These are phyloP conservation scores for Asterophora parasitica DNA, from an alignment of 768 basidiomycete species.

Conservation along the genomic window DNA sequence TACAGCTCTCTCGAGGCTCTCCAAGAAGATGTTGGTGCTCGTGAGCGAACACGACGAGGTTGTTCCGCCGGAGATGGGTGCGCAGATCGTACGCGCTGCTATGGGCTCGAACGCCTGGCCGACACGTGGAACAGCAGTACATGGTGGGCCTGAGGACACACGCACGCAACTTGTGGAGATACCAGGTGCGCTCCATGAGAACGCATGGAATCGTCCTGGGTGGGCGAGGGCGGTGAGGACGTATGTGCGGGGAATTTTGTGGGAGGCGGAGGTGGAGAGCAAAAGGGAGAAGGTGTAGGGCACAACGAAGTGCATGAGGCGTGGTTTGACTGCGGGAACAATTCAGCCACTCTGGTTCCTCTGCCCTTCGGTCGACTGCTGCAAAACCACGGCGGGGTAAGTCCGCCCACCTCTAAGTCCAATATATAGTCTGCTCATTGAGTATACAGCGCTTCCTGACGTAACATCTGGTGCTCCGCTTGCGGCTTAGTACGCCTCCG, in stretches of 20 bases:
- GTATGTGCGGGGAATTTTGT: constrained; percentile 7
- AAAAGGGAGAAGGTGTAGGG: background rate
- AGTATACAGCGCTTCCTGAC: no score
- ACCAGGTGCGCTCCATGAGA: constrained; percentile 18
- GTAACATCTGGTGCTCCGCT: no score
- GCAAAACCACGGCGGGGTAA: no score
- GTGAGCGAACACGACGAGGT: constrained; percentile 43
- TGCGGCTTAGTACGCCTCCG: no score
- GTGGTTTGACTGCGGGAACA: no score
- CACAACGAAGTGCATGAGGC: no score
- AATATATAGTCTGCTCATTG: no score
- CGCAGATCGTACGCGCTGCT: constrained; percentile 16
- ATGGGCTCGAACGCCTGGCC: background rate
- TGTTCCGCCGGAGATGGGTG: constrained; percentile 36
- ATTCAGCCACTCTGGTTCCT: no score
- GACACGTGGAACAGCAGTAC: no score
- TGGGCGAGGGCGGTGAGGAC: constrained; percentile 15
- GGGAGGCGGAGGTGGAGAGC: background rate
- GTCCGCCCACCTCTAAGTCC: no score
- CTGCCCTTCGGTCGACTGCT: no score
- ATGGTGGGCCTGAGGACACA: no score
- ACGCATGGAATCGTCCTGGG: constrained; percentile 15
- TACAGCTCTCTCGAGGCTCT: constrained; percentile 15
- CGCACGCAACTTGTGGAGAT: constrained; percentile 1
- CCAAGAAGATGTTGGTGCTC: constrained; percentile 27